Conservation (phyloP, 768 basidiomycete species). For the Suillus discolor region DNA sequence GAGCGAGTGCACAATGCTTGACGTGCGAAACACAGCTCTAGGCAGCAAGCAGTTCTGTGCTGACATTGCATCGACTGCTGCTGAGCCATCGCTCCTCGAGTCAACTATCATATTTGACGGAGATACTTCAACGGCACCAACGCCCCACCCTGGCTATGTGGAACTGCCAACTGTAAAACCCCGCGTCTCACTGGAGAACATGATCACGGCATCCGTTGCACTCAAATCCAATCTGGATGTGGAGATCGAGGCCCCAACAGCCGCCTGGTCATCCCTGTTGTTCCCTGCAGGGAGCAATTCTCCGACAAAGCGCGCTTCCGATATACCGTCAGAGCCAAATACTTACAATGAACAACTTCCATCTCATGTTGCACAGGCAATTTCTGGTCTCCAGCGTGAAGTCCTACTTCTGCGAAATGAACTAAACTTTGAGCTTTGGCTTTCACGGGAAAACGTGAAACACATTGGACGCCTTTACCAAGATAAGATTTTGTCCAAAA, state of each 20-base stretch:
- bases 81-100: constrained; percentile 5
- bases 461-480: constrained; percentile 82
- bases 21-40: constrained; percentile 57
- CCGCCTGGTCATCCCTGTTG: constrained; percentile 54
- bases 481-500: constrained; percentile 69
- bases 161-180: constrained; percentile 33
- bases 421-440: constrained; percentile 84
- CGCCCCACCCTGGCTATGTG: constrained; percentile 37
- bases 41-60: constrained; percentile 36
- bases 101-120: constrained; percentile 17
- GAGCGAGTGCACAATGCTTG: constrained; percentile 71
- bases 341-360: constrained; percentile 34
- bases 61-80: constrained; percentile 6
- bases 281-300: constrained; percentile 39
- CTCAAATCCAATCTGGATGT: constrained; percentile 72
- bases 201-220: constrained; percentile 71
- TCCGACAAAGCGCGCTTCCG: constrained; percentile 21
- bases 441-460: constrained; percentile 77
- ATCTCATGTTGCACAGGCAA: constrained; percentile 59
- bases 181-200: constrained; percentile 69
- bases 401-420: constrained; percentile 75
- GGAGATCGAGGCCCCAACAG: constrained; percentile 53
- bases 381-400: constrained; percentile 75
- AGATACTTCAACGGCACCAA: constrained; percentile 26
- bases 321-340: constrained; percentile 22